Evolutionary conservation across 306 rosid genomes (phyloP), one percentile per base, ranked within the genome.

Genomic region (Hippophae rhamnoides): DNA sequence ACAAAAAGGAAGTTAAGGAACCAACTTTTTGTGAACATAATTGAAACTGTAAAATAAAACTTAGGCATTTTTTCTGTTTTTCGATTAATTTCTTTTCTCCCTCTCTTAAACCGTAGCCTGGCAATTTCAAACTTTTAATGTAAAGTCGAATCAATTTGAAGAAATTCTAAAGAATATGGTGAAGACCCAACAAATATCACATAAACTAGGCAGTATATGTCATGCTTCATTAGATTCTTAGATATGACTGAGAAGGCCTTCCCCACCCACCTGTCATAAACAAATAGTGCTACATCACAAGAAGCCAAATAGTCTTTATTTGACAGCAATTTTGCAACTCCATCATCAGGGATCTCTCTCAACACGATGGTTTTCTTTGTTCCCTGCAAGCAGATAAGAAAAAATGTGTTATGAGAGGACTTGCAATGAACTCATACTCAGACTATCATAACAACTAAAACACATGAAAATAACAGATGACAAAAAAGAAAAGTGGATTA

Each of bases 341-440:
- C 93, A 69, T 81, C 88, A 83, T 85, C 93, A 18, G 99, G 86
- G 64, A 92, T 86, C 75, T 92, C 99, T 74, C 85, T 80, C 72
- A 92, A 63, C 46, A 86, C 85, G 65, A 92, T 77, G 58, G 80
- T 84, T 64, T 84, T 92, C 70, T 77, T 81, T 62, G 76, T 64
- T 69, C 84, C 95, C 99, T 92, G 69, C 18, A 64, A 69, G 75
- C 61, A 55, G 52, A 2, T 59, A 9, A 25, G 13, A 59, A 59
- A 63, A 13, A 63, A 54, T 43, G 25, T 56, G 13, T 45, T 47
- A 9, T 10, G 47, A 60, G 59, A 13, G 52, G 57, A 48, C 42
- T 50, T 11, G 12, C 38, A 31, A 31, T 31, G 38, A 31, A 31
- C 38, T 31, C 23, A 18, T 31, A 31, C 3, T 31, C 3, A 31